Evolutionary conservation across 2,329 filamentous ascomycete species (phyloP), one percentile per base, ranked within the genome.

Genomic region (Penicillium sp.): DNA sequence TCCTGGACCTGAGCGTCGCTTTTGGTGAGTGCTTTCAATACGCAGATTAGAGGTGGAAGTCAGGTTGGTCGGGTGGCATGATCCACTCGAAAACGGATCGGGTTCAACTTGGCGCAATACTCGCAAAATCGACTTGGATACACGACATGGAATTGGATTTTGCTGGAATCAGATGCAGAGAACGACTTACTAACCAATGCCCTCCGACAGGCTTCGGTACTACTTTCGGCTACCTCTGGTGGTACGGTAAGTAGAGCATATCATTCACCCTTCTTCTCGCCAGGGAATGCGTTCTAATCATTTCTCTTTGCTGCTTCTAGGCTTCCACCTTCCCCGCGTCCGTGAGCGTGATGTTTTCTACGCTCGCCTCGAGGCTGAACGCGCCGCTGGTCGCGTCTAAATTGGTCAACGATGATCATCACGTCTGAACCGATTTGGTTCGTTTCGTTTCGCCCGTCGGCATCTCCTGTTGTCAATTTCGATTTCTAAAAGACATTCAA

Each of bases 1-100:
- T 89, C 66, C 79, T 88, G 66, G 85, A 89, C 75, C 77, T 89
- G 67, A 84, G 82, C 68, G 83, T 86, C 70, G 83, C 84, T 63
- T 76, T 85, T 69, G 86, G 85, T 86, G 79, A 74, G 84, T 79
- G 26, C 18, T 52, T 51, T 42, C 26, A 31, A 52, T 33, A 23
- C 35, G 6, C 27, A 35, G 29, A 15, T 35, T 22, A 15, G 20
- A 18, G 20, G n/a, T 49, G 26, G 33, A 26, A 11, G 22, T 51
- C n/a, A 18, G 37, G 42, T 48, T 46, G 51, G 18, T 6, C 18
- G 37, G 51, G 57, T 62, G 57, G 59, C 59, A 63, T 60, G 63
- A 64, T 64, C 51, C 42, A 18, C 22, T 25, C 15, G 54, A 27
- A 27, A 33, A 54, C 29, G 47, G 51, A 20, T 49, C 43, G 54